Conservation (phyloP, 306 rosid species). For the Pyrus betulifolia region DNA sequence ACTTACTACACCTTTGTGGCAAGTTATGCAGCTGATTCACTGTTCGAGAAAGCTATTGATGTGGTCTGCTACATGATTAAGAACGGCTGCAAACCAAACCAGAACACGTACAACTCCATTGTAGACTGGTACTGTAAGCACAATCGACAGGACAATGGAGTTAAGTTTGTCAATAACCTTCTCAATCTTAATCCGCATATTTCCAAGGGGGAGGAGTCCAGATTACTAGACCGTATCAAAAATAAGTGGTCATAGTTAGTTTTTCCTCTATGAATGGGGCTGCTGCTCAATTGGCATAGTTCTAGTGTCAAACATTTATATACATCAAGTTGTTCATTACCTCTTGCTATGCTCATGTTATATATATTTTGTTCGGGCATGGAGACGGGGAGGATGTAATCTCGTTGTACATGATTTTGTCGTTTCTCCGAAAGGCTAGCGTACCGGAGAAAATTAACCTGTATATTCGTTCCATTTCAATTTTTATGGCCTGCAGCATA, state of each 20-base stretch:
- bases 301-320: not conserved
- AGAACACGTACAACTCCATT: conserved; percentile 69
- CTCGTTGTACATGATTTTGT: not conserved
- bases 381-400: conserved; percentile 11
- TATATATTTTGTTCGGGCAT: conserved; percentile 7
- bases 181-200: conserved; percentile 50
- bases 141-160: conserved; percentile 52
- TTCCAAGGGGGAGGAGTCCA: conserved; percentile 40
- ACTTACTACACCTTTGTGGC: conserved; percentile 80
- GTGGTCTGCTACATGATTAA: conserved; percentile 82
- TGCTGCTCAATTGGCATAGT: conserved; percentile 8
- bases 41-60: conserved; percentile 72
- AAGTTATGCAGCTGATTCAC: conserved; percentile 64
- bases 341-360: conserved; percentile 9
- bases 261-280: conserved; percentile 1
- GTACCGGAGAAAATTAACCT: not conserved
- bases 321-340: conserved; percentile 6
- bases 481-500: not conserved
- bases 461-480: not conserved
- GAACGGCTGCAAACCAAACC: conserved; percentile 74
- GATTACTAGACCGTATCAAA: conserved; percentile 55
- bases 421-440: conserved; percentile 3
- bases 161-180: conserved; percentile 51
- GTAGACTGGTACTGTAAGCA: conserved; percentile 77
- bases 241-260: conserved; percentile 42